Conservation (phyloP, 148 eudicot genomes). For the Vaccinium corymbosum region DNA sequence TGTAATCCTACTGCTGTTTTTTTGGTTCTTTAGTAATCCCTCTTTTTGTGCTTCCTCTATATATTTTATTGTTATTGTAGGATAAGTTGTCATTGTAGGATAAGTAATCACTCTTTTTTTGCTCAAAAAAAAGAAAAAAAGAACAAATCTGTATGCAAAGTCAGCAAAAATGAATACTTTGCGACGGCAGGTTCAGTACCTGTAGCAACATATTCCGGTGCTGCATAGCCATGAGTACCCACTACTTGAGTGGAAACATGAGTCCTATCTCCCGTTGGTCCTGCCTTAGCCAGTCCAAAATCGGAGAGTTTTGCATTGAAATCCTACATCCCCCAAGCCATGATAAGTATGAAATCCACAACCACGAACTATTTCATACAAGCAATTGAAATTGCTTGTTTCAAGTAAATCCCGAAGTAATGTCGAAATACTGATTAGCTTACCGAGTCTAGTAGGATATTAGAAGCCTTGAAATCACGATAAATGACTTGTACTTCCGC, state of each 20-base stretch:
- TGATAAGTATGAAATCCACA: not conserved
- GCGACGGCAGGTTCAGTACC: conserved; percentile 25
- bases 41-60: not conserved
- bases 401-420: not conserved
- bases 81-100: not conserved
- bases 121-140: not conserved
- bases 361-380: not conserved
- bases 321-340: conserved; percentile 34
- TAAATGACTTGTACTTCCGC: conserved; percentile 60
- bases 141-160: not conserved
- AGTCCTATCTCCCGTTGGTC: conserved; percentile 73
- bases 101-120: not conserved
- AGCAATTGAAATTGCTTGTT: not conserved
- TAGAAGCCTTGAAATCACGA: conserved; percentile 71
- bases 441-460: conserved; percentile 64
- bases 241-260: conserved; percentile 80
- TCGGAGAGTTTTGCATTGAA: conserved; percentile 69
- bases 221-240: conserved; percentile 84
- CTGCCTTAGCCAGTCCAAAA: conserved; percentile 75
- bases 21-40: not conserved
- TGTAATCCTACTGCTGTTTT: not conserved
- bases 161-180: conserved; percentile 10
- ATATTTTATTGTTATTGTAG: not conserved
- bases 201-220: conserved; percentile 76
- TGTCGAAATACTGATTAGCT: not conserved